Conservation (phyloP, 768 basidiomycete genomes). For the Pisolithus marmoratus region DNA sequence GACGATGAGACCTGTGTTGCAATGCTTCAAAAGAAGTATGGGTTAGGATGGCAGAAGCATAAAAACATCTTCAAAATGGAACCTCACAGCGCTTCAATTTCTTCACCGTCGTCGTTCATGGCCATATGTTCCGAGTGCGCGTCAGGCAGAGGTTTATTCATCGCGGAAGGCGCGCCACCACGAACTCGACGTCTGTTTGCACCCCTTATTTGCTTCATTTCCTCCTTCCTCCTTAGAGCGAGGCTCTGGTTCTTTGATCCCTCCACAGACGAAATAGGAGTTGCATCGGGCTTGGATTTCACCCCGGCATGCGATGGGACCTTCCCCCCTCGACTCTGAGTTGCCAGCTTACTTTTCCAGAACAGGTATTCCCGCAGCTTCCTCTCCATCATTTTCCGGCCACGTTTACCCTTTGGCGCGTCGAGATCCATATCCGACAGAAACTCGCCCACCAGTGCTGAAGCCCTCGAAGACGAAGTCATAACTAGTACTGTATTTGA, state of each 20-base stretch:
- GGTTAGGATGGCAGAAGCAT: background rate
- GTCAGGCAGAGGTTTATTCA: conserved; percentile 8
- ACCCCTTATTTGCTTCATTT: conserved; percentile 49
- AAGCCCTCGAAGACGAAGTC: conserved; percentile 75
- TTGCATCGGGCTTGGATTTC: conserved; percentile 1
- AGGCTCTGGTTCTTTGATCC: conserved; percentile 48
- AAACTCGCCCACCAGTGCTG: conserved; percentile 72
- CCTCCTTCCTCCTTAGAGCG: conserved; percentile 74
- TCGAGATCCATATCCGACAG: conserved; percentile 56
- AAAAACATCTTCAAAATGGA: background rate
- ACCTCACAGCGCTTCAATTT: conserved; percentile 56
- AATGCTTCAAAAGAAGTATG: conserved; percentile 7
- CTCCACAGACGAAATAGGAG: conserved; percentile 16
- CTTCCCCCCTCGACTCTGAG: conserved; percentile 20
- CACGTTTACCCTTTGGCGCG: conserved; percentile 56
- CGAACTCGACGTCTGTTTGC: conserved; percentile 69
- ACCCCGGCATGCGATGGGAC: background rate
- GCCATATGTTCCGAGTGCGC: conserved; percentile 7
- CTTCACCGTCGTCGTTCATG: conserved; percentile 24
- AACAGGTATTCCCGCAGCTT: conserved; percentile 69
- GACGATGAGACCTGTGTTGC: conserved; percentile 12
- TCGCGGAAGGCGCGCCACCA: conserved; percentile 52
- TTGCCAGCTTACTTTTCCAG: conserved; percentile 61
- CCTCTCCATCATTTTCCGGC: conserved; percentile 72
- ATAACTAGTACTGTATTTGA: conserved; percentile 82